Percentiles rank a stretch among this genome's conserved stretches.
Conservation (phyloP, 352 stramenopile species). For the Phytophthora fragariae region DNA sequence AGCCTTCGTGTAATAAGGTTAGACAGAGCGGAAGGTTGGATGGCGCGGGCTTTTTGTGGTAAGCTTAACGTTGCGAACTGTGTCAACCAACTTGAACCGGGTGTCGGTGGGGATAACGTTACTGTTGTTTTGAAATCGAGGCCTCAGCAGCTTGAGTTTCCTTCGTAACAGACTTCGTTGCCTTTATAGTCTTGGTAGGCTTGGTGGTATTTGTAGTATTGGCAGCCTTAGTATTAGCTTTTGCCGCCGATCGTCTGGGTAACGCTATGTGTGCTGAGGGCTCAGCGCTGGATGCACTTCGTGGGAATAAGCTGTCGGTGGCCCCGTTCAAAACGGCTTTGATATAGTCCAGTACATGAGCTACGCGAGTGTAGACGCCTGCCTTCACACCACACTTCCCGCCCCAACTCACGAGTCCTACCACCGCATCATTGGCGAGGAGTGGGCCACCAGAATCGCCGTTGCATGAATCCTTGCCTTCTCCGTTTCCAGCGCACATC, state of each 20-base stretch:
- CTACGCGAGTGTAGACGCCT: slow-evolving; percentile 60
- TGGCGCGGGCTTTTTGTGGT: too few species aligned
- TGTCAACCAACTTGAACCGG: too few species aligned
- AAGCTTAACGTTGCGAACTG: too few species aligned
- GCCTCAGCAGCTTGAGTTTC: background rate
- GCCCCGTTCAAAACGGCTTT: slow-evolving; percentile 47
- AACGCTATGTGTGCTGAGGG: background rate
- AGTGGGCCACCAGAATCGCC: slow-evolving; percentile 70
- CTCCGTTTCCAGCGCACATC: slow-evolving; percentile 60
- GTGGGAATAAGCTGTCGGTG: slow-evolving; percentile 12
- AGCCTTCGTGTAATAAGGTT: too few species aligned
- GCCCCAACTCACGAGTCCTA: slow-evolving; percentile 73
- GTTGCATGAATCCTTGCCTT: slow-evolving; percentile 64
- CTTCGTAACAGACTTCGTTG: background rate
- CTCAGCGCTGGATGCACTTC: background rate
- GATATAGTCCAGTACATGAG: slow-evolving; percentile 62
- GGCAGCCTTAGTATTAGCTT: background rate
- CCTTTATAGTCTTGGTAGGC: background rate
- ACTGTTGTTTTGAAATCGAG: background rate
- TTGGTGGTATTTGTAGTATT: background rate
- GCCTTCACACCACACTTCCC: slow-evolving; percentile 55
- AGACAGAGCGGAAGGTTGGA: too few species aligned
- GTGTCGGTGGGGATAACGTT: too few species aligned
- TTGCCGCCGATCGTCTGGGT: background rate
- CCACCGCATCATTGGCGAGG: slow-evolving; percentile 46